A percentile compares a stretch with the other conserved stretches of the same genome.
Evolutionary conservation across 768 basidiomycete genomes (phyloP).

Genomic region (Rubroboletus satanas): DNA sequence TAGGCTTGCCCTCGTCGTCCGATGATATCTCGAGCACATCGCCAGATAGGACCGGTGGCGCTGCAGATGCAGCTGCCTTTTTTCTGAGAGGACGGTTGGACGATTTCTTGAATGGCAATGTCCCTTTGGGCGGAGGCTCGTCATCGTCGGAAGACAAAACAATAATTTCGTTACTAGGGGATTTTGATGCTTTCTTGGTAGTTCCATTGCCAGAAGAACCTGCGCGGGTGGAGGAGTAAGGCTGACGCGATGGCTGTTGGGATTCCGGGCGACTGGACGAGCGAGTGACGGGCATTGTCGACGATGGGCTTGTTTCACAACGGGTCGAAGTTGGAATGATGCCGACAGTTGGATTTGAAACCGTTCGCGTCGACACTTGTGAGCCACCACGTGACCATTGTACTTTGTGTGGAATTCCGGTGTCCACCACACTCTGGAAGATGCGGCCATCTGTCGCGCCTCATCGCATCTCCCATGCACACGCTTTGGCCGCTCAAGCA

Average conservation of each 20-base stretch:
- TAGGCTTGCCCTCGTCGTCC: conserved; percentile 42
- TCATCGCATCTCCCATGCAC: conserved; percentile 47
- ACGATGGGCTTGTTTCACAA: background rate
- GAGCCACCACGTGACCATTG: conserved; percentile 11
- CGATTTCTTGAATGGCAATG: conserved; percentile 8
- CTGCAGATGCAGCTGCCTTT: conserved; percentile 18
- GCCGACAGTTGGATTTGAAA: background rate
- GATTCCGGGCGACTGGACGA: conserved; percentile 22
- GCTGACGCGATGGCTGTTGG: background rate
- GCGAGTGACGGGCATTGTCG: conserved; percentile 29
- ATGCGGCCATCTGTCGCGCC: conserved; percentile 59
- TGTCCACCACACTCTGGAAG: background rate
- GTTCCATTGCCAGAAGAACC: conserved; percentile 4
- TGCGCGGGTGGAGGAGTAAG: conserved; percentile 7
- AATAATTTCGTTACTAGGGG: conserved; percentile 26
- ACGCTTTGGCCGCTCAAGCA: conserved; percentile 34
- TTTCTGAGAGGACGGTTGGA: conserved; percentile 8
- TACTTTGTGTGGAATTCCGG: background rate
- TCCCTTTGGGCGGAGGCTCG: conserved; percentile 21
- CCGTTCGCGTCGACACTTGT: conserved; percentile 9
- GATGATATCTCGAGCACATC: conserved; percentile 58
- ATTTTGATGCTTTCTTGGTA: conserved; percentile 14
- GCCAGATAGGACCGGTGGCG: conserved; percentile 9
- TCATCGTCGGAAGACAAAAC: conserved; percentile 35
- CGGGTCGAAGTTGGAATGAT: background rate